Evolutionary conservation across 1,284 basidiomycete species (phyloP), one percentile per base, ranked within the genome.

Genomic region (Apiotrichum veenhuisii): DNA sequence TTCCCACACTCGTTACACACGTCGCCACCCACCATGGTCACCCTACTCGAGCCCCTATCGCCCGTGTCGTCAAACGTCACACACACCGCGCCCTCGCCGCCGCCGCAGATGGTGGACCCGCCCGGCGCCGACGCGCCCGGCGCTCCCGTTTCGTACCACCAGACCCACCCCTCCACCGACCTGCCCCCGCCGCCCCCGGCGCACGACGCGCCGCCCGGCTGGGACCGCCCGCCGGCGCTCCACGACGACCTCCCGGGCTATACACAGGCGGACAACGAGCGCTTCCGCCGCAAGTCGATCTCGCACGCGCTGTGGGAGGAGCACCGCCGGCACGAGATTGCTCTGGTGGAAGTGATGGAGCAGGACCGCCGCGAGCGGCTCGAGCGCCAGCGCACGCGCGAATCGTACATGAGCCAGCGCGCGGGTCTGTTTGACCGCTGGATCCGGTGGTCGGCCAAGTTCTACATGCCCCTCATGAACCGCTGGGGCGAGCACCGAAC

Each of bases 381-480:
- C n/a, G 51, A 52, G 34, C 42, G 51, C 11, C 51, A 50, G 38
- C 49, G 49, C 18, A 20, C 37, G 14, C 49, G 37, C 26, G 34
- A 36, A 17, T 3, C 22, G 17, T 15, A 23, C 38, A 30, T 12
- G 30, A 7, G 7, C 30, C 30, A 30, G 30, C 30, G 30, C 12
- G 30, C 30, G 12, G 30, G 30, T 7, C 12, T 30, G 7, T 12
- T 30, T 12, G 38, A 42, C 10, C 40, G 20, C n/a, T 50, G 23
- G 49, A 33, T 27, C 18, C 36, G 26, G 14, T 41, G 43, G 44
- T 33, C 26, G 12, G 52, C 52, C 23, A 46, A 47, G 44, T 54
- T 47, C 27, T 54, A 54, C 52, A 46, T 54, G 44, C 52, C 52
- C n/a, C 26, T 46, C 18, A 37, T 54, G 45, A 41, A 12, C 36